These are phyloP conservation scores for Yamadazyma tumulicola DNA, from an alignment of 805 yeast species.

Conservation along the genomic window DNA sequence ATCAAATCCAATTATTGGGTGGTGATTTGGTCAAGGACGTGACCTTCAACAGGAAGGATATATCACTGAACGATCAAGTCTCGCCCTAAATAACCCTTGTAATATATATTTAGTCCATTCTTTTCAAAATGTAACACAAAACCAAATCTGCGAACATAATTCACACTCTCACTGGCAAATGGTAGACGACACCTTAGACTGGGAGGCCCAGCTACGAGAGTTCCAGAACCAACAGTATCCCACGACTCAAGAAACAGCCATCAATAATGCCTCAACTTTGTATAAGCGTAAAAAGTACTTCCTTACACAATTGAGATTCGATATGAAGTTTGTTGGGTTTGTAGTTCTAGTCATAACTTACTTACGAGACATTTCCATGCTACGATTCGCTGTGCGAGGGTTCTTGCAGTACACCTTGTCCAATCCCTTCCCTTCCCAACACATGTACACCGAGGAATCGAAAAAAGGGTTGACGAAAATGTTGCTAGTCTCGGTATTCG, in stretches of 20 bases:
- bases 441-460: constrained; percentile 21
- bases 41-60: no score
- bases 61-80: no score
- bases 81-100: no score
- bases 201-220: constrained; percentile 21
- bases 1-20: constrained; percentile 67
- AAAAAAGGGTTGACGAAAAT: constrained; percentile 25
- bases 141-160: no score
- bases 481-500: constrained; percentile 21
- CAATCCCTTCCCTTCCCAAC: constrained; percentile 23
- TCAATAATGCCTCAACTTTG: constrained; percentile 37
- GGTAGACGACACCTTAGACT: constrained; percentile 1
- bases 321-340: constrained; percentile 33
- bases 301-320: constrained; percentile 29
- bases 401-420: constrained; percentile 26
- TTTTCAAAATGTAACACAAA: no score
- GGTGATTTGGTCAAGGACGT: constrained; percentile 49
- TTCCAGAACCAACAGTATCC: constrained; percentile 30
- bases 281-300: constrained; percentile 43
- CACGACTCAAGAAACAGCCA: constrained; percentile 35
- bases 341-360: constrained; percentile 35
- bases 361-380: constrained; percentile 38
- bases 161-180: no score
- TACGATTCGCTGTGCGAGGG: constrained; percentile 25
- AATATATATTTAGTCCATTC: no score